Evolutionary conservation across 1,284 basidiomycete species (phyloP), one percentile per base, ranked within the genome.

Genomic region (Termitomyces sp.): DNA sequence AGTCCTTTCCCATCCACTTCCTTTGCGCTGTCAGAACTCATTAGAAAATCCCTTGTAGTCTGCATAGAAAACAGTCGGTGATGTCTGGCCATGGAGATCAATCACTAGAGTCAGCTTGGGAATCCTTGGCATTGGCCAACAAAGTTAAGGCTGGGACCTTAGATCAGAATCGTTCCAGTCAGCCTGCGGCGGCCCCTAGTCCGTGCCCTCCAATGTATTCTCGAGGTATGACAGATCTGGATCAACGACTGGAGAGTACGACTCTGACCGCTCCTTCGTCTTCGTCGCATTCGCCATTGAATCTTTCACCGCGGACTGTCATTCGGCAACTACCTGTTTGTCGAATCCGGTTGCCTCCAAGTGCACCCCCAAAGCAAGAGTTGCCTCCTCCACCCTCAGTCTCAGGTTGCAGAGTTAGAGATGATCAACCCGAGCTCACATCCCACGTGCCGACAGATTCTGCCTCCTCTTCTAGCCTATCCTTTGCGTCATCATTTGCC

Each of bases 191-290:
- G 6, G 50, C 56, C 26, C 62, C 60, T 26, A 53, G 56, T 24
- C 61, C 60, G 33, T 71, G 73, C 19, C 72, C 73, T 13, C 68
- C 67, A 7, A 67, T 73, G 64, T 75, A 81, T 21, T 69, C 79
- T 9, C 68, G 82, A 63, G 81, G 81, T n/a, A 73, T 81, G 71
- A 82, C 81, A 1, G 77, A 82, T 45, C 70, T 59, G 2, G 33
- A 59, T 33, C 53, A 63, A 33, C 64, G 64, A 47, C 59, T 67
- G n/a, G 62, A 61, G 58, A 33, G 55, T 49, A 49, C 54, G 24
- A 49, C 56, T 13, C 55, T 62, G 12, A 57, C 49, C 21, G 31
- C 51, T 44, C 52, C 61, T 31, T 57, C 44, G 41, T 54, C 50
- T 50, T 42, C 39, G 36, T 44, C 50, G 50, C 40, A 45, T 47